Evolutionary conservation across 495 filamentous ascomycete genomes (phyloP), one percentile per base, ranked within the genome.

Genomic region (Hypoxylon cercidicola): DNA sequence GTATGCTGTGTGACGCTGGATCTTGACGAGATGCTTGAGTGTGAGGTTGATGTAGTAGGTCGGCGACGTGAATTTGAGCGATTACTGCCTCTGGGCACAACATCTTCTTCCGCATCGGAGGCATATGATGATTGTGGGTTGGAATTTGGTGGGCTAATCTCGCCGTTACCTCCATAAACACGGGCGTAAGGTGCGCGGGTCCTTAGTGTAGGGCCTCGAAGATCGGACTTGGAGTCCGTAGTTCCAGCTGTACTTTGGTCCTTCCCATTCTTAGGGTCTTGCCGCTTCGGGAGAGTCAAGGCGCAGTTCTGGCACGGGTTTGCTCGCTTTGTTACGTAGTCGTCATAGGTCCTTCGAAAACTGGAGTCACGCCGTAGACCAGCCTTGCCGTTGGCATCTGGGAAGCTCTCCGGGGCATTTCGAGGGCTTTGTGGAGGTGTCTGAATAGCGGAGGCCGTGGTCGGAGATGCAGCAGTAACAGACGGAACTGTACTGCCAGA

Each of bases 391-490:
- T 68, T 62, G 32, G 64, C 41, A 61, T 64, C 66, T 49, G 58
- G 48, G 52, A 76, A 72, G 12, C 65, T 53, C 15, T 76, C 62
- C 9, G 72, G 60, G 0, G 79, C 61, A 28, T 77, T 77, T 37
- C 82, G 78, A 2, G 88, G 88, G 62, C 87, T 90, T 18, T 84
- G 82, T 21, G 87, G 88, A 1, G 88, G 87, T 1, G 86, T 89
- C 46, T 87, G 82, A 40, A 85, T 74, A 25, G 79, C 75, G 10
- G 82, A 75, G n/a, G 70, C 60, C 0, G 72, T 43, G n/a, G 70
- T 64, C n/a, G 62, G 52, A 9, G 60, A 58, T 49, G 67, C 65
- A 0, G 58, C 43, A 8, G 60, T 55, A 43, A 35, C 39, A 6
- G 58, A 13, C 18, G 62, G 64, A 28, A 12, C 64, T 15, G 65